Conservation (phyloP, 768 basidiomycete species). For the Mycena filopes region DNA sequence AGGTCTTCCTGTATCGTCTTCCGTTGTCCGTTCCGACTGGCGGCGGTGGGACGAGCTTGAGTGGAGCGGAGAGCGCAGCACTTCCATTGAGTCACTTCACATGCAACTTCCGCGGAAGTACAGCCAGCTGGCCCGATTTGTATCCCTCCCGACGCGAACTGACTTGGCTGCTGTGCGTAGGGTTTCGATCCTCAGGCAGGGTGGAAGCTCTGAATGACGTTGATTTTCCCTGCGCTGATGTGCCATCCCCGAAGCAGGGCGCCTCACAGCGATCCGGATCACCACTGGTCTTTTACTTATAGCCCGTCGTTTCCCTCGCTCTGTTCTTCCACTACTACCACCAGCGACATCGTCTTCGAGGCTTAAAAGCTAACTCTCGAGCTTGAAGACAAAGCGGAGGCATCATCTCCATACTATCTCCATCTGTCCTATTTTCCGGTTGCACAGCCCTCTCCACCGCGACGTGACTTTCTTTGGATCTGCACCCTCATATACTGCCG, state of each 20-base stretch:
- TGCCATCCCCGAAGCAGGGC: not conserved
- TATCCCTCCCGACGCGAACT: not conserved
- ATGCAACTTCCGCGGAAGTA: not conserved
- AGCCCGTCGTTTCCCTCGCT: not conserved
- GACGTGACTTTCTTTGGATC: constrained; percentile 21
- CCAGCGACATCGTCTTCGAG: not conserved
- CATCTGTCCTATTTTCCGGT: constrained; percentile 9
- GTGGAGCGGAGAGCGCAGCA: not conserved
- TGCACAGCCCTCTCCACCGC: constrained; percentile 24
- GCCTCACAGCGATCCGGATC: constrained; percentile 6
- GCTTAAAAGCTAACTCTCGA: not conserved
- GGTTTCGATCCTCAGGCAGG: not conserved
- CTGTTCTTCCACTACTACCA: constrained; percentile 9
- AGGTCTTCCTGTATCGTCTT: constrained; percentile 11
- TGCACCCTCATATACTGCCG: not conserved
- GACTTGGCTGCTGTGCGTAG: not conserved
- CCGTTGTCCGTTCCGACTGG: not conserved
- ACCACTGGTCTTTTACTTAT: not conserved
- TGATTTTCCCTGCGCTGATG: constrained; percentile 9
- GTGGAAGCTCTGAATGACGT: constrained; percentile 14
- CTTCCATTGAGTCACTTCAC: constrained; percentile 16
- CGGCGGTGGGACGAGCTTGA: not conserved
- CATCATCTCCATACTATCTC: constrained; percentile 21
- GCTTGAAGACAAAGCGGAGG: constrained; percentile 1
- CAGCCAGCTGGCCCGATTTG: constrained; percentile 12